Evolutionary conservation across 345 rosid genomes (phyloP).

Genomic region (Dipteronia sinensis): DNA sequence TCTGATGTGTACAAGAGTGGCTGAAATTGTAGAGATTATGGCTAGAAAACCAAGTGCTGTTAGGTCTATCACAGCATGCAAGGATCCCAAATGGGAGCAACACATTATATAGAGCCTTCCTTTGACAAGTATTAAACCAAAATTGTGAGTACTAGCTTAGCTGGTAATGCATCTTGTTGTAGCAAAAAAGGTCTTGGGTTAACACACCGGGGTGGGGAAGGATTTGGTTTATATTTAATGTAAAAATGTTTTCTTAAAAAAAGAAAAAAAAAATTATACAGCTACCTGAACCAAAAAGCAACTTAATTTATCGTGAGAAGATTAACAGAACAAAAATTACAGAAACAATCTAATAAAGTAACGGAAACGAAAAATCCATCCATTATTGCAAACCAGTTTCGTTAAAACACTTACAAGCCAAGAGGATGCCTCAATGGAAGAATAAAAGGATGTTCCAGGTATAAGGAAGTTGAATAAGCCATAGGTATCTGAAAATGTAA

Average conservation of each 20-base stretch:
- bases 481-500: conserved; percentile 60
- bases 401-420: conserved; percentile 69
- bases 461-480: conserved; percentile 81
- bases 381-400: neutral
- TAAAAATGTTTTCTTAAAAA: neutral
- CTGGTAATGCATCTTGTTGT: neutral
- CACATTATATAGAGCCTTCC: neutral
- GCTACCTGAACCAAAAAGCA: conserved; percentile 12
- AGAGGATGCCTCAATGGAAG: conserved; percentile 77
- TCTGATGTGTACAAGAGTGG: neutral
- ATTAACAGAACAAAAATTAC: neutral
- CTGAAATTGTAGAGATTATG: neutral
- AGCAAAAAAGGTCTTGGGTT: neutral
- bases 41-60: conserved; percentile 1
- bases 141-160: neutral
- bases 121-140: neutral
- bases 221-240: neutral
- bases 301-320: neutral
- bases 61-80: neutral
- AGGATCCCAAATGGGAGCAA: conserved; percentile 1
- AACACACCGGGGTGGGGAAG: neutral
- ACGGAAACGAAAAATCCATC: neutral
- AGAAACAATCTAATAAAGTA: conserved; percentile 18
- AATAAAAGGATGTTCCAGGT: conserved; percentile 85
- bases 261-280: neutral